These are phyloP conservation scores for Stephanodiscus triporus DNA, from an alignment of 108 stramenopile species.

Conservation along the genomic window DNA sequence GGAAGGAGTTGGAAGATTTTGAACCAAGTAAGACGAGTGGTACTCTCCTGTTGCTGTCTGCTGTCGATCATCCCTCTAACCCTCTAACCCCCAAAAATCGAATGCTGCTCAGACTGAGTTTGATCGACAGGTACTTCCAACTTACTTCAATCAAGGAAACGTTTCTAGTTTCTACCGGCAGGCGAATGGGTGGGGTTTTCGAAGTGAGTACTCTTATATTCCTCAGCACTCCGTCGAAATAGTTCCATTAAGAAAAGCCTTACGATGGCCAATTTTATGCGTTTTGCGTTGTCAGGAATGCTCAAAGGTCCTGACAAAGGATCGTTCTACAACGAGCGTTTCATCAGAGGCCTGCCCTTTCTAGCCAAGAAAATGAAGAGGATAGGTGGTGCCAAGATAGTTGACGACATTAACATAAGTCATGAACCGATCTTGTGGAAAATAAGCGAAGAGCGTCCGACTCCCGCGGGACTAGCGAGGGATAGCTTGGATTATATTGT, in stretches of 20 bases:
- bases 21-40: conserved; percentile 34
- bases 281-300: not conserved
- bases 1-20: conserved; percentile 69
- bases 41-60: conserved; percentile 23
- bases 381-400: conserved; percentile 5
- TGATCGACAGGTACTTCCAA: conserved; percentile 54
- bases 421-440: conserved; percentile 12
- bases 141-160: conserved; percentile 60
- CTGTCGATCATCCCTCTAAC: too few relatives aligned
- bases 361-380: conserved; percentile 30
- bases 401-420: conserved; percentile 6
- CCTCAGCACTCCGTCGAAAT: too few relatives aligned
- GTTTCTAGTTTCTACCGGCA: conserved; percentile 55
- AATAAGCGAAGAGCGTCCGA: conserved; percentile 2
- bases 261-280: conserved; percentile 57
- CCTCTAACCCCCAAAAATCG: too few relatives aligned
- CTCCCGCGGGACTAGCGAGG: not conserved
- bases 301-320: conserved; percentile 21
- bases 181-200: conserved; percentile 67
- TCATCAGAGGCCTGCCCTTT: conserved; percentile 8
- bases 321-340: conserved; percentile 12
- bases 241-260: conserved; percentile 34
- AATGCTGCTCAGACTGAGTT: conserved; percentile 40
- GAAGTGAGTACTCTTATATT: conserved; percentile 15
- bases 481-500: conserved; percentile 3